Conservation (phyloP, 495 filamentous ascomycete genomes). For the Cairneyella variabilis region DNA sequence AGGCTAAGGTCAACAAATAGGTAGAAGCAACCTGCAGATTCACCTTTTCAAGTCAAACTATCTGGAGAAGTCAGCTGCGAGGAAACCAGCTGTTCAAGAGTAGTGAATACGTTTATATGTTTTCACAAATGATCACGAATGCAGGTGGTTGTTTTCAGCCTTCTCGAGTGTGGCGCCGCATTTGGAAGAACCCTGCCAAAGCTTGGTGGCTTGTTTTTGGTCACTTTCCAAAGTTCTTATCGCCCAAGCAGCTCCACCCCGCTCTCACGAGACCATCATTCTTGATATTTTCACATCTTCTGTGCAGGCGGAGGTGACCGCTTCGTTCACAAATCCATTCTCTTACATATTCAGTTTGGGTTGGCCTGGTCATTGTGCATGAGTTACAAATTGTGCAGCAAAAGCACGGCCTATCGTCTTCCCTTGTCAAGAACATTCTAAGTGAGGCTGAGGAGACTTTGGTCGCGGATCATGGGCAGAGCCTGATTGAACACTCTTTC, state of each 20-base stretch:
- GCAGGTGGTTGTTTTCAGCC: constrained; percentile 1
- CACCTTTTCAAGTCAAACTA: no score
- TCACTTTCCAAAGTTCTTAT: neutral
- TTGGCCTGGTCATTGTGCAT: neutral
- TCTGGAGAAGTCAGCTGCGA: no score
- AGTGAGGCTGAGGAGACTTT: no score
- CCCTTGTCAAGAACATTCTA: no score
- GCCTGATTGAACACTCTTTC: neutral
- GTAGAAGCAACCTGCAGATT: no score
- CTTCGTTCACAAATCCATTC: no score
- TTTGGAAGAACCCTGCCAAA: neutral
- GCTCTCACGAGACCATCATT: constrained; percentile 5
- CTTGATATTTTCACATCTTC: neutral
- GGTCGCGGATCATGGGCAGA: neutral
- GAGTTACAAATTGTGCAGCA: no score
- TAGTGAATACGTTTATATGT: no score
- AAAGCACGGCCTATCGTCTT: neutral
- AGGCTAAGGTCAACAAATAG: no score
- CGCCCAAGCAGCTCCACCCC: neutral
- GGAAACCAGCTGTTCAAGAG: no score
- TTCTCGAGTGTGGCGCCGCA: constrained; percentile 1
- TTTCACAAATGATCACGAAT: neutral
- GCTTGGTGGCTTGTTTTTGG: constrained; percentile 1
- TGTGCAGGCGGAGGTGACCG: neutral
- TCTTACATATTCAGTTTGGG: neutral